A percentile compares a stretch with the other conserved stretches of the same genome.
These are phyloP conservation scores for Zymoseptoria pseudotritici DNA, from an alignment of 2,329 filamentous ascomycete genomes.

Conservation along the genomic window DNA sequence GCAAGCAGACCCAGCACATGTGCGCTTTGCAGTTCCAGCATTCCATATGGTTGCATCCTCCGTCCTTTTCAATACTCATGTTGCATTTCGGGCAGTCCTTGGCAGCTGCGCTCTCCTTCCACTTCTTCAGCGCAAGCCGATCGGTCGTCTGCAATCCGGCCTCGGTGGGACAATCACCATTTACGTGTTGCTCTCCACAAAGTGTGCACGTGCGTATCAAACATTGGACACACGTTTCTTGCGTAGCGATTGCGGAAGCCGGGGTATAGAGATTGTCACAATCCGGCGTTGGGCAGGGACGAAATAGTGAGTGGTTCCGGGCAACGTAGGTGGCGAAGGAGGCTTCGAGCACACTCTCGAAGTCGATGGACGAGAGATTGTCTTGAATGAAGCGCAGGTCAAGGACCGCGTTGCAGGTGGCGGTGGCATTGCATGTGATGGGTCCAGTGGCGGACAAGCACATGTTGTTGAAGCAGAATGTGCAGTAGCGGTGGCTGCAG, in stretches of 20 bases:
- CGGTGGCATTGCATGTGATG: background rate
- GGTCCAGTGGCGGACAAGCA: background rate
- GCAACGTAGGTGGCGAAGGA: constrained; percentile 2
- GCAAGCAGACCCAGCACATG: no score
- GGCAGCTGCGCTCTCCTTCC: no score
- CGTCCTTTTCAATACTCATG: no score
- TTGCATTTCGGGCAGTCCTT: no score
- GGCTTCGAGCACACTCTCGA: background rate
- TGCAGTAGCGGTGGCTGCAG: background rate
- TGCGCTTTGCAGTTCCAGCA: no score
- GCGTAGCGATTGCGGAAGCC: background rate
- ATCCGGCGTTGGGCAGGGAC: constrained; percentile 6
- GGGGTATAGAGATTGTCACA: constrained; percentile 3
- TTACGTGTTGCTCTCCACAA: background rate
- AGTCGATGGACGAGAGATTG: background rate
- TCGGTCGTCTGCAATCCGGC: background rate
- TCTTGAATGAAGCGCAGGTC: background rate
- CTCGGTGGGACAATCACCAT: background rate
- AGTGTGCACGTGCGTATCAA: constrained; percentile 1
- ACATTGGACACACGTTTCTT: constrained; percentile 1
- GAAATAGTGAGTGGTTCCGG: background rate
- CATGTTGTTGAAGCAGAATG: background rate
- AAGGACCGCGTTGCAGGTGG: background rate
- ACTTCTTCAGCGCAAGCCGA: no score
- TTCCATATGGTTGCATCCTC: no score